Evolutionary conservation across 345 rosid genomes (phyloP).

Genomic region (Hypericum perforatum): DNA sequence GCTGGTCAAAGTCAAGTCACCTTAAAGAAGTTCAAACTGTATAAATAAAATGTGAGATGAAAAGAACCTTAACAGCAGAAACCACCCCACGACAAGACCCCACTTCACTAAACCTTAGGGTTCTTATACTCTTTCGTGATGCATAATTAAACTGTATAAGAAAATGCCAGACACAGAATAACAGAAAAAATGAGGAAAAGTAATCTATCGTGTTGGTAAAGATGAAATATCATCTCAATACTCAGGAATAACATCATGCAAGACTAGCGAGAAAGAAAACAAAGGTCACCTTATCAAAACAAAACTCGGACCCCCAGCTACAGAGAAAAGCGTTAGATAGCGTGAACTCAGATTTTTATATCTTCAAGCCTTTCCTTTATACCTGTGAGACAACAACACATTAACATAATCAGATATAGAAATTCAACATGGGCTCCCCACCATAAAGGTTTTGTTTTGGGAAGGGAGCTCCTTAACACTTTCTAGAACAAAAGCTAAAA

Average conservation of each 20-base stretch:
- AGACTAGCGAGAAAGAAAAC: too few relatives aligned
- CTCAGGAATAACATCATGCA: neutral
- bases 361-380: slow-evolving; percentile 90
- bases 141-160: slow-evolving; percentile 61
- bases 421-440: neutral
- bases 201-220: too few relatives aligned
- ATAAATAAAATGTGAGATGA: slow-evolving; percentile 63
- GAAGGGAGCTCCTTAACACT: too few relatives aligned
- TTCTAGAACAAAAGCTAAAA: too few relatives aligned
- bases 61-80: slow-evolving; percentile 87
- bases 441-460: too few relatives aligned
- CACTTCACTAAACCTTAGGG: slow-evolving; percentile 87
- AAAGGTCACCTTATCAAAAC: slow-evolving; percentile 51
- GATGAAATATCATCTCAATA: neutral
- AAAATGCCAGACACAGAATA: neutral
- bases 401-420: slow-evolving; percentile 2
- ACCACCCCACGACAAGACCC: slow-evolving; percentile 89
- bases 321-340: slow-evolving; percentile 75
- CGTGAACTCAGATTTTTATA: slow-evolving; percentile 90
- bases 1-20: slow-evolving; percentile 25
- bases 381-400: slow-evolving; percentile 37
- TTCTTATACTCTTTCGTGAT: slow-evolving; percentile 97
- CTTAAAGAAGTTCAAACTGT: slow-evolving; percentile 92
- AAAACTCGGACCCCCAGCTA: slow-evolving; percentile 98
- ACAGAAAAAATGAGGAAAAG: too few relatives aligned